phyloP scores from a whole-genome alignment of 2,329 filamentous ascomycete genomes.

The Clarireedia sp. region DNA sequence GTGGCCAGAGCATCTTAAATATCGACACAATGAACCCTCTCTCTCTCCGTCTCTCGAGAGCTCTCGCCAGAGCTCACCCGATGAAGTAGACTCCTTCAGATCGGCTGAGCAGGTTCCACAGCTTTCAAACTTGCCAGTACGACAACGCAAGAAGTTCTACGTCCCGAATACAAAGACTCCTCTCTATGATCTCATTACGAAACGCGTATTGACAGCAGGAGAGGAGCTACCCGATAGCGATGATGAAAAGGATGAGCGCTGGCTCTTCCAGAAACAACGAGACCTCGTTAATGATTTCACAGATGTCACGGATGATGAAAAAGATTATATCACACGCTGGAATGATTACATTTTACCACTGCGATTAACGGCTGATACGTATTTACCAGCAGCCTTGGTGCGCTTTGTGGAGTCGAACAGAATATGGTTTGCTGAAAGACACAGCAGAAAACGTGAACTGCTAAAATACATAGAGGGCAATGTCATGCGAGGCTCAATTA shows the following conservation, averaged over 20 bases:
- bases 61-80: conserved; percentile 24
- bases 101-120: neutral
- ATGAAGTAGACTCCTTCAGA: conserved; percentile 14
- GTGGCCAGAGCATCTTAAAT: conserved; percentile 12
- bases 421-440: conserved; percentile 20
- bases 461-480: conserved; percentile 18
- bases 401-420: conserved; percentile 22
- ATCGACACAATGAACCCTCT: conserved; percentile 14
- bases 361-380: conserved; percentile 17
- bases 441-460: conserved; percentile 18
- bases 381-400: conserved; percentile 15
- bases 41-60: conserved; percentile 20
- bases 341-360: conserved; percentile 23
- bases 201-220: conserved; percentile 20
- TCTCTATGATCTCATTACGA: conserved; percentile 25
- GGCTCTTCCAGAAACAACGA: conserved; percentile 25
- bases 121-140: neutral
- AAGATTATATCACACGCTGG: conserved; percentile 27
- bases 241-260: conserved; percentile 27
- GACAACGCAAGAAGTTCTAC: neutral
- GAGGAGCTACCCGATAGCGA: conserved; percentile 25
- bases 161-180: neutral
- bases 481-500: conserved; percentile 15
- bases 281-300: conserved; percentile 26
- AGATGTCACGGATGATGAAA: conserved; percentile 25